phyloP scores from a whole-genome alignment of 768 basidiomycete species.

The Lactarius psammicola region DNA sequence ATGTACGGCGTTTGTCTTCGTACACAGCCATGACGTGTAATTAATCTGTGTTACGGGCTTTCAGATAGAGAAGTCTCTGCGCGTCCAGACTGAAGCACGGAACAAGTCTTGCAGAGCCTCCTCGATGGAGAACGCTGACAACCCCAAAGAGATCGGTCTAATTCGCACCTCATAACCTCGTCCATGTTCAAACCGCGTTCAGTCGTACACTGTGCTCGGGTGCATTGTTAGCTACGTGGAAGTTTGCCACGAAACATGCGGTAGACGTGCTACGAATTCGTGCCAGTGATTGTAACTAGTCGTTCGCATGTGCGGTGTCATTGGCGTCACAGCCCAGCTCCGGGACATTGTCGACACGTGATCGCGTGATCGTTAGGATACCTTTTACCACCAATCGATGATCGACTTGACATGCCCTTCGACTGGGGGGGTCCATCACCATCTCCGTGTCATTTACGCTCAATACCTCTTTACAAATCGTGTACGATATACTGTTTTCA shows the following conservation, averaged over 20 bases:
- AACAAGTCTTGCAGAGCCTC: not conserved
- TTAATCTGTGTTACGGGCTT: not conserved
- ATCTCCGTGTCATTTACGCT: not conserved
- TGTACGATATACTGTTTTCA: not conserved
- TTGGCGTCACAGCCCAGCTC: not conserved
- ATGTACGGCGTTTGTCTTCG: not conserved
- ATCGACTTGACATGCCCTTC: not conserved
- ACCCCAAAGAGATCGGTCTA: too few species aligned
- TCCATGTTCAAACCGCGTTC: not conserved
- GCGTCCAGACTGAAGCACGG: not conserved
- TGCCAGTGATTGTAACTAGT: not conserved
- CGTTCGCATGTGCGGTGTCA: not conserved
- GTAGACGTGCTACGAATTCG: not conserved
- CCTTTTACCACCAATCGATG: too few species aligned
- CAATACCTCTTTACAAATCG: not conserved
- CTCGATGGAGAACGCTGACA: not conserved
- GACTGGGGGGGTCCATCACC: not conserved
- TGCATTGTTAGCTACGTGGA: not conserved
- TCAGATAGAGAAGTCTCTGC: not conserved
- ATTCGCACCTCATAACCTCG: too few species aligned
- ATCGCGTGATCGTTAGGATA: too few species aligned
- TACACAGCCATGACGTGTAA: not conserved
- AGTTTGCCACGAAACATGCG: not conserved
- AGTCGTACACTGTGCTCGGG: not conserved
- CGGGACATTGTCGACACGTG: not conserved